Base-by-base conservation (phyloP, 495 filamentous ascomycete species). In the Penicillium argentinense region DNA sequence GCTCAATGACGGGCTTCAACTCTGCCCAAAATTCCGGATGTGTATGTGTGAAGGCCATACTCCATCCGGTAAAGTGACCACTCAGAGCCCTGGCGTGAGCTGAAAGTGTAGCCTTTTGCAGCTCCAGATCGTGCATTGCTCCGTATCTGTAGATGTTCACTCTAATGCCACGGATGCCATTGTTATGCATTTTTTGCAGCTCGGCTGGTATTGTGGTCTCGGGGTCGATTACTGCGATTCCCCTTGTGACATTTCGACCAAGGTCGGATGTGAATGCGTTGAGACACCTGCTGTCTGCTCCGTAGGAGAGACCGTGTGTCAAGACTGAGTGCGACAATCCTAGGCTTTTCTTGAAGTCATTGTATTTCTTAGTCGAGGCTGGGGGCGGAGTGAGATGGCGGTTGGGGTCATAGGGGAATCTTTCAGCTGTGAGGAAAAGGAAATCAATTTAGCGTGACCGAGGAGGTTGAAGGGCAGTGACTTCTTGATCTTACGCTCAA, bases 241-340 rank as follows among this genome's bases (percentile, higher is more conserved):
- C 54, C 22, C 47, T 53, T 9, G 59, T 56, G 11, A 26, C 38
- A 9, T 32, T 40, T 36, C 19, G 47, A 3, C 29, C 42, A 0
- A 58, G 42, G 5, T 62, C 51, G 1, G 34, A 6, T 5, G 47
- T 51, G 38, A 62, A 62, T 4, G 38, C 16, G 17, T 32, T 42
- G 6, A 62, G 54, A 11, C 54, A 62, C 1, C 41, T 33, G 34
- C 45, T 49, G 36, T 62, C 54, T 5, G 54, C 34, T 6, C 59
- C 59, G 21, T 62, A 62, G 7, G 59, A 62, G 11, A 62, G 49
- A 12, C 59, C 59, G 24, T 62, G 59, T 0, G 59, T 62, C 2
- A 62, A 51, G 12, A 62, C 59, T 1, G 59, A 62, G 39, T 62
- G 41, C 6, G 54, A 58, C 37, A 62, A 50, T 11, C 59, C 59